phyloP scores from a whole-genome alignment of 78 protist genomes.

The Trichosphaerium sp. region DNA sequence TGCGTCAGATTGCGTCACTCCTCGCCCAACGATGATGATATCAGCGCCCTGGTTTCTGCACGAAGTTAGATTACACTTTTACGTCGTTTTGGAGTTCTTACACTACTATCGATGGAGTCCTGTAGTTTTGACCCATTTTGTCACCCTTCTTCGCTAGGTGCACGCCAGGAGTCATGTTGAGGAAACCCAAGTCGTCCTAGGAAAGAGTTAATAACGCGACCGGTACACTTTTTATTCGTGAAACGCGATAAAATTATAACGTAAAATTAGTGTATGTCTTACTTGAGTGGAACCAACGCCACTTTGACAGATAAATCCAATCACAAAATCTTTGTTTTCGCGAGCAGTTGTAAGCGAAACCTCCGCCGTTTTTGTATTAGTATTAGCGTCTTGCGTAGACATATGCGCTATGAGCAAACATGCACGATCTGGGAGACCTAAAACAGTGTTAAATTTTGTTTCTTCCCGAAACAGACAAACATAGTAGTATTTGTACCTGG shows the following conservation, averaged over 20 bases:
- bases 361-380: background rate
- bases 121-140: slow-evolving; percentile 70
- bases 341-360: slow-evolving; percentile 1
- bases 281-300: background rate
- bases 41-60: slow-evolving; percentile 13
- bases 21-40: slow-evolving; percentile 77
- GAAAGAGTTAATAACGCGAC: no score
- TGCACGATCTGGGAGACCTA: slow-evolving; percentile 68
- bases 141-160: slow-evolving; percentile 51
- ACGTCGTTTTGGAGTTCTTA: no score
- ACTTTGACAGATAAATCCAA: slow-evolving; percentile 58
- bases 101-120: no score
- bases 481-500: no score
- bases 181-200: slow-evolving; percentile 19
- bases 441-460: no score
- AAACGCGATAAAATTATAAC: background rate
- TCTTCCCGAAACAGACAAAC: no score
- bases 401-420: slow-evolving; percentile 71
- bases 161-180: slow-evolving; percentile 61
- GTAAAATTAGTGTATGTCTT: background rate
- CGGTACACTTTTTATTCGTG: no score
- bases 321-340: slow-evolving; percentile 21
- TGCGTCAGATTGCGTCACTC: slow-evolving; percentile 31
- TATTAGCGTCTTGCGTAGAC: slow-evolving; percentile 15
- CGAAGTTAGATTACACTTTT: no score